Evolutionary conservation across 345 rosid species (phyloP), one percentile per base, ranked within the genome.

Genomic region (Acer negundo): DNA sequence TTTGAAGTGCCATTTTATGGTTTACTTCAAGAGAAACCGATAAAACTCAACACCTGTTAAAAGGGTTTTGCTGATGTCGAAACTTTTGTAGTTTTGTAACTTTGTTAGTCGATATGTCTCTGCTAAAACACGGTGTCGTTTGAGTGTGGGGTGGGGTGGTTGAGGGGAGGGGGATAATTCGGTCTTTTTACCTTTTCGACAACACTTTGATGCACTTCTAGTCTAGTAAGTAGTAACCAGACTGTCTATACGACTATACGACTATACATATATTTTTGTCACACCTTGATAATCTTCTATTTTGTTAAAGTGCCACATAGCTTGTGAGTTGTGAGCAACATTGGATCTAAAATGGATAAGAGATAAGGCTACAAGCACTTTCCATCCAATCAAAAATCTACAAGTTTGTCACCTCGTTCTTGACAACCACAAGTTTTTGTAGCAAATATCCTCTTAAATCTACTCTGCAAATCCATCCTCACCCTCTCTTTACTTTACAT

Each of bases 1-100:
- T 76, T 65, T 75, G 89, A 73, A 80, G 42, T 26, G 85, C 91
- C 93, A 92, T 89, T 5, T 38, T 4, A 1, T 73, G 24, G 19
- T 3, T 24, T 46, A 23, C 40, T 23, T 24, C 10, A 51, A 1
- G 13, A 26, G 62, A 53, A 53, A 13, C 55, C 6, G 49, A 31
- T 28, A 10, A 15, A n/a, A 5, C 38, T 26, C 63, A 10, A 19
- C 19, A 10, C n/a, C 6, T 6, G 49, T 10, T 12, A 6, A 56
- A 35, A 38, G 75, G 65, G 63, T 56, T 72, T 35, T 28, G 42
- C 9, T 15, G 20, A 49, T 16, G 6, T 24, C 6, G 76, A 16
- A 3, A 35, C 38, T 35, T 35, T 35, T 35, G 38, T 35, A 35
- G 38, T 35, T 35, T 35, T 35, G 38, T 35, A 35, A 6, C 4